Evolutionary conservation across 2,329 filamentous ascomycete genomes (phyloP).

Genomic region (Xylaria sp.): DNA sequence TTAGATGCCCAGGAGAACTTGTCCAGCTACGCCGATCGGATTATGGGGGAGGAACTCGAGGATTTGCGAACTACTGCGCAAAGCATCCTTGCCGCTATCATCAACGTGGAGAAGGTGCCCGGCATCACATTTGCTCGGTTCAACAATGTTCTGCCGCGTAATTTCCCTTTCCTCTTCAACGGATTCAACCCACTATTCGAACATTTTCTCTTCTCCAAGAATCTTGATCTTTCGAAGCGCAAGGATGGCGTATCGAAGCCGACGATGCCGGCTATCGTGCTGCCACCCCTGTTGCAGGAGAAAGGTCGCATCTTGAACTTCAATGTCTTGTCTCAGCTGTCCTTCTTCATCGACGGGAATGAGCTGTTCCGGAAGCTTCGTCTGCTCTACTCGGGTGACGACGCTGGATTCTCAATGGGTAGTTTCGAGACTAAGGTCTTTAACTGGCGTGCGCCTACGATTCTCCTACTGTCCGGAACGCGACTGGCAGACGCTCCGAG

Average conservation of each 20-base stretch:
- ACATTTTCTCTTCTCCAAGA: slow-evolving; percentile 74
- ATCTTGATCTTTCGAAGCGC: slow-evolving; percentile 65
- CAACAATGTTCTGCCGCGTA: slow-evolving; percentile 59
- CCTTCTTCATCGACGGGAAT: slow-evolving; percentile 69
- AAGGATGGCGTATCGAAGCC: slow-evolving; percentile 38
- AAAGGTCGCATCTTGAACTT: slow-evolving; percentile 65
- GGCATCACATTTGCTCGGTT: slow-evolving; percentile 66
- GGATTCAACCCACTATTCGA: slow-evolving; percentile 72
- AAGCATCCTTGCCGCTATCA: slow-evolving; percentile 66
- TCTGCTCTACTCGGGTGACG: slow-evolving; percentile 69
- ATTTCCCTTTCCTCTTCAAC: slow-evolving; percentile 68
- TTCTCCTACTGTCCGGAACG: slow-evolving; percentile 69
- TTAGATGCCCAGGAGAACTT: slow-evolving; percentile 67
- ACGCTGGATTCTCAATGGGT: slow-evolving; percentile 76
- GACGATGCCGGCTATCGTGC: slow-evolving; percentile 7
- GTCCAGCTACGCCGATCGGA: slow-evolving; percentile 60
- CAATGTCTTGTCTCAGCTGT: slow-evolving; percentile 69
- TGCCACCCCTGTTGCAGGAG: slow-evolving; percentile 52
- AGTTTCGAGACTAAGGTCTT: slow-evolving; percentile 75
- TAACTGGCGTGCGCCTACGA: slow-evolving; percentile 75
- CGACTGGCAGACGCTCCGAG: slow-evolving; percentile 53
- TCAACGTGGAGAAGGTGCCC: slow-evolving; percentile 64
- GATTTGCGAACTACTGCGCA: slow-evolving; percentile 65
- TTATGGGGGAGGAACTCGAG: slow-evolving; percentile 59
- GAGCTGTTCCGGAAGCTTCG: slow-evolving; percentile 68